These are phyloP conservation scores for Monosporascus sp. DNA, from an alignment of 2,329 filamentous ascomycete genomes.

Conservation along the genomic window DNA sequence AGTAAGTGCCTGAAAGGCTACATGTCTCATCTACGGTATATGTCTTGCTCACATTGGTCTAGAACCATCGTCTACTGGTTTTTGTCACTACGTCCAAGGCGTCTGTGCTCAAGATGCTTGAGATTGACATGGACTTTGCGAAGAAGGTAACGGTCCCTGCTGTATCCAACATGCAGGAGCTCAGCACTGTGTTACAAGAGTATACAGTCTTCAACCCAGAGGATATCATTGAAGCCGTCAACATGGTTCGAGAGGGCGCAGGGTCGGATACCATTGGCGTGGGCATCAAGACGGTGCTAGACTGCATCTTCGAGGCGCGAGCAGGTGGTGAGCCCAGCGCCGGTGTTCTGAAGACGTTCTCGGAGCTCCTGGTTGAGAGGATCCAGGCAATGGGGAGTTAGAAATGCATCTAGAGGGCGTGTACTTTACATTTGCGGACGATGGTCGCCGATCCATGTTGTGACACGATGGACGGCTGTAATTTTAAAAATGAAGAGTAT, in stretches of 20 bases:
- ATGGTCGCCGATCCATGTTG: too few relatives aligned
- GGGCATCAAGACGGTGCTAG: constrained; percentile 64
- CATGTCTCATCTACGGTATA: constrained; percentile 3
- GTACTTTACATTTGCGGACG: too few relatives aligned
- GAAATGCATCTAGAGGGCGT: too few relatives aligned
- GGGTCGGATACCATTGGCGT: constrained; percentile 65
- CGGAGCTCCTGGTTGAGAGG: too few relatives aligned
- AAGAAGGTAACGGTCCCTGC: constrained; percentile 79
- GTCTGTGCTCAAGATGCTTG: constrained; percentile 73
- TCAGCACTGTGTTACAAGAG: constrained; percentile 64
- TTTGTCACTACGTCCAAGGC: constrained; percentile 86
- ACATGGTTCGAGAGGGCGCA: constrained; percentile 61
- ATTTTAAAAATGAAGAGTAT: too few relatives aligned
- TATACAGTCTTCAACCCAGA: constrained; percentile 50
- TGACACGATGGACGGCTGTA: too few relatives aligned
- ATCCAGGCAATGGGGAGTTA: too few relatives aligned
- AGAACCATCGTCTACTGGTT: constrained; percentile 75
- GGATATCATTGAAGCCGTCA: constrained; percentile 58
- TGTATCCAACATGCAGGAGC: constrained; percentile 54
- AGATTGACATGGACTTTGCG: constrained; percentile 70
- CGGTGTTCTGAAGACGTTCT: too few relatives aligned
- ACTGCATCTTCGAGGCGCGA: too few relatives aligned
- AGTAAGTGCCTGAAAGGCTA: constrained; percentile 33
- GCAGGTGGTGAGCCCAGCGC: too few relatives aligned
- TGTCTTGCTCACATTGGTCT: constrained; percentile 16